phyloP scores from a whole-genome alignment of 257 asterid genomes.

The Nicotiana benthamiana region DNA sequence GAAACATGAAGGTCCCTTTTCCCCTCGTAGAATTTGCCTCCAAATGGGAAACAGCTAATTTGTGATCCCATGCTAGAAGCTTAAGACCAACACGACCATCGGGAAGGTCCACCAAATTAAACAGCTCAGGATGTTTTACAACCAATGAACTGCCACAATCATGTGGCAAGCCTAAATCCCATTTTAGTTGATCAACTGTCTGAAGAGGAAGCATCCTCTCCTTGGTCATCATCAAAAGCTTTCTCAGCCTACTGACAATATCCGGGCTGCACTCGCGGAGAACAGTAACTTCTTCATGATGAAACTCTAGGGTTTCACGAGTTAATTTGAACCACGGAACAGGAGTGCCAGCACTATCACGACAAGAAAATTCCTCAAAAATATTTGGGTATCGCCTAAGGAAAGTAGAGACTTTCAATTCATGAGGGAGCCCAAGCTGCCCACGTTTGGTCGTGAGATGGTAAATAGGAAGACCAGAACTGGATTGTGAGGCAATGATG shows the following conservation, averaged over 20 bases:
- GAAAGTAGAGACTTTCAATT: conserved; percentile 63
- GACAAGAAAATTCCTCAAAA: conserved; percentile 49
- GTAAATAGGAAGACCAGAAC: conserved; percentile 51
- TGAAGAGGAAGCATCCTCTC: conserved; percentile 64
- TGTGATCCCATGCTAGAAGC: conserved; percentile 54
- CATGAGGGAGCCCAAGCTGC: conserved; percentile 55
- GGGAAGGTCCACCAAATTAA: conserved; percentile 44
- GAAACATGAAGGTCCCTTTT: conserved; percentile 42
- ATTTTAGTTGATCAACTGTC: conserved; percentile 70
- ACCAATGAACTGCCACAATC: conserved; percentile 43
- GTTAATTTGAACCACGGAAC: conserved; percentile 74
- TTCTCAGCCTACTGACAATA: conserved; percentile 58
- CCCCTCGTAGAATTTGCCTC: conserved; percentile 28
- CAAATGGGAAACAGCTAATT: conserved; percentile 54
- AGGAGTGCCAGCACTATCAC: conserved; percentile 66
- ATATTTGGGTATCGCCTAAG: conserved; percentile 71
- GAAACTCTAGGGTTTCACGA: conserved; percentile 32
- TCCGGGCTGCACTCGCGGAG: conserved; percentile 33
- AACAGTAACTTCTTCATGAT: conserved; percentile 34
- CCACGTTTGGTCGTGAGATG: conserved; percentile 41
- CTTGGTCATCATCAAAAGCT: conserved; percentile 69
- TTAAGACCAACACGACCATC: conserved; percentile 66
- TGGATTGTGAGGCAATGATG: conserved; percentile 45
- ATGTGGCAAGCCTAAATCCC: conserved; percentile 79
- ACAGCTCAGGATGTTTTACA: conserved; percentile 36